A percentile compares a stretch with the other conserved stretches of the same genome.
Conservation (phyloP, 108 stramenopile species). For the Nitzschia putrida region DNA sequence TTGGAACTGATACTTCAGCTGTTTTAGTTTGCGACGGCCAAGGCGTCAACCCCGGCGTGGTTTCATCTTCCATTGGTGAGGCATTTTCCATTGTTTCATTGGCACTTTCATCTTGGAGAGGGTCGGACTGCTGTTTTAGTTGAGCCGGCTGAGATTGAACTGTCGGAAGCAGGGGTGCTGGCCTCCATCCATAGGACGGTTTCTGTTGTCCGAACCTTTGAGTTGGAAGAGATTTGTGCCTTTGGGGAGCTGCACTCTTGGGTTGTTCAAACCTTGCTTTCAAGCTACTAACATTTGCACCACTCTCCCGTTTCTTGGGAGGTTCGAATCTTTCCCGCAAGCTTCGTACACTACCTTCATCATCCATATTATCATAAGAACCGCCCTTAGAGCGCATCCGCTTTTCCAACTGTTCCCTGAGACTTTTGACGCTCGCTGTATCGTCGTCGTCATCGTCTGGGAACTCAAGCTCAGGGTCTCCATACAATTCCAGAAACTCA, state of each 20-base stretch:
- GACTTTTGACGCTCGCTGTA: conserved; percentile 27
- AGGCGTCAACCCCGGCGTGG: too few species aligned
- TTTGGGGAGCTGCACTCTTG: background rate
- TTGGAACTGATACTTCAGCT: too few species aligned
- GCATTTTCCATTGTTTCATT: too few species aligned
- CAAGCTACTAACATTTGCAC: conserved; percentile 20
- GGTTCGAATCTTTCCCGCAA: conserved; percentile 28
- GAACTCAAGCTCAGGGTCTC: background rate
- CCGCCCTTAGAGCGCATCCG: background rate
- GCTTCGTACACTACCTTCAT: conserved; percentile 34
- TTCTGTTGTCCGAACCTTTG: too few species aligned
- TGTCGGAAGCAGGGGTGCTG: too few species aligned
- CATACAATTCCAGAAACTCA: background rate
- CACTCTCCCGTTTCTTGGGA: conserved; percentile 10
- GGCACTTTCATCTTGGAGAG: too few species aligned
- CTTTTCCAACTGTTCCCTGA: conserved; percentile 23
- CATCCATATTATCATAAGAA: conserved; percentile 15
- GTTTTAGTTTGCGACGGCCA: too few species aligned
- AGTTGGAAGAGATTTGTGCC: background rate
- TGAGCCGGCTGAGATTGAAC: too few species aligned
- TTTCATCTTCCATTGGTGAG: too few species aligned
- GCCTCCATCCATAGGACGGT: too few species aligned
- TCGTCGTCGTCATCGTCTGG: conserved; percentile 12
- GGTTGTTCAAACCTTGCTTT: conserved; percentile 28
- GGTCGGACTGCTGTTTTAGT: too few species aligned